phyloP scores from a whole-genome alignment of 202 grass and related monocot species.

The Hordeum pubiflorum region DNA sequence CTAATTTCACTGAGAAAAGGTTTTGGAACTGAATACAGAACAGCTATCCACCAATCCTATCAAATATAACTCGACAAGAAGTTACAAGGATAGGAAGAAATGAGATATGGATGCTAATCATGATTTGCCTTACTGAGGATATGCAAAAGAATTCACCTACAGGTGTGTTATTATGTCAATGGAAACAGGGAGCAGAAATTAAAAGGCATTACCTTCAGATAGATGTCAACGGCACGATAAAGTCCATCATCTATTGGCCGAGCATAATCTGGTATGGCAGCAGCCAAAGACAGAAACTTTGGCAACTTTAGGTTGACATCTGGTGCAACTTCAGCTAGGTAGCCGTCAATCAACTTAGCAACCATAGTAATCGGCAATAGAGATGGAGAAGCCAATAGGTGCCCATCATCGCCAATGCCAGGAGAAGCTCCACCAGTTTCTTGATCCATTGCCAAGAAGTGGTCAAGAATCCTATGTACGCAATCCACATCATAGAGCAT shows the following conservation, averaged over 20 bases:
- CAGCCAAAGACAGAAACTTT: slow-evolving; percentile 59
- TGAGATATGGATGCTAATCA: background rate
- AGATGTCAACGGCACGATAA: slow-evolving; percentile 90
- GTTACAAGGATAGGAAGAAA: background rate
- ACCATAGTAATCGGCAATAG: slow-evolving; percentile 51
- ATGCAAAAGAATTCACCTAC: background rate
- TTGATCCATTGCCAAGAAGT: slow-evolving; percentile 73
- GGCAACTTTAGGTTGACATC: slow-evolving; percentile 63
- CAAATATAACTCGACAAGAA: background rate
- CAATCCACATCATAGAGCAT: slow-evolving; percentile 71
- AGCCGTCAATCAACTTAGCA: slow-evolving; percentile 70
- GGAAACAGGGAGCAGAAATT: background rate
- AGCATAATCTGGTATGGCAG: slow-evolving; percentile 76
- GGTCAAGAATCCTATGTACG: slow-evolving; percentile 56
- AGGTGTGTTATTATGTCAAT: background rate
- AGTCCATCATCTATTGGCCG: slow-evolving; percentile 68
- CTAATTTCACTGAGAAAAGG: background rate
- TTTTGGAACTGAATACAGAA: background rate
- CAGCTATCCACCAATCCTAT: background rate
- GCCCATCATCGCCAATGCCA: slow-evolving; percentile 46
- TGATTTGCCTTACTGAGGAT: background rate
- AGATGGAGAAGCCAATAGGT: slow-evolving; percentile 54
- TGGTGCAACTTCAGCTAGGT: slow-evolving; percentile 86
- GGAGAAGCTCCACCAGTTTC: slow-evolving; percentile 55
- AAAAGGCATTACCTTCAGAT: slow-evolving; percentile 53